These are phyloP conservation scores for Fusarium sp. DNA, from an alignment of 2,329 filamentous ascomycete species.

Conservation along the genomic window DNA sequence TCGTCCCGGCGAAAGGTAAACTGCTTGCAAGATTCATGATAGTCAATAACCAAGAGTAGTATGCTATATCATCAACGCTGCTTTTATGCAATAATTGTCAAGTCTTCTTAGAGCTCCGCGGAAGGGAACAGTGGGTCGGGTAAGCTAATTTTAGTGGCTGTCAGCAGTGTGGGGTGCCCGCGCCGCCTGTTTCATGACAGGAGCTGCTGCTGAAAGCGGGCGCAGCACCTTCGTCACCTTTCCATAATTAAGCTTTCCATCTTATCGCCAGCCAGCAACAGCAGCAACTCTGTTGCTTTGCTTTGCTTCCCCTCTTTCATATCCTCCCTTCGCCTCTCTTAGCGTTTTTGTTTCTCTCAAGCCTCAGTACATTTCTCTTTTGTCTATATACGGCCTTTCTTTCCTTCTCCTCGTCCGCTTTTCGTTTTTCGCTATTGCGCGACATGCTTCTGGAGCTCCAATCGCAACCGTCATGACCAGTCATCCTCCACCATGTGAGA, in stretches of 20 bases:
- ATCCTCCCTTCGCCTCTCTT: slow-evolving; percentile 7
- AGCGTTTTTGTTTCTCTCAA: slow-evolving; percentile 1
- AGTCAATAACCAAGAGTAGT: too few species aligned
- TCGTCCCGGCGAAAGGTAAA: rapidly evolving
- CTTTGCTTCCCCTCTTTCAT: slow-evolving; percentile 19
- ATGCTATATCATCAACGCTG: neutral
- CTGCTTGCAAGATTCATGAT: too few species aligned
- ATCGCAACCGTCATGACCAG: slow-evolving; percentile 46
- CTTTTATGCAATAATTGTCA: neutral
- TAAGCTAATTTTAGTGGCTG: slow-evolving; percentile 2
- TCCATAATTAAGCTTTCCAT: slow-evolving; percentile 29
- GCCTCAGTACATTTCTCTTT: neutral
- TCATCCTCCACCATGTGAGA: slow-evolving; percentile 44
- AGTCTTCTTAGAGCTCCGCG: neutral
- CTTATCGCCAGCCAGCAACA: slow-evolving; percentile 24
- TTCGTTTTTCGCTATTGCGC: slow-evolving; percentile 25
- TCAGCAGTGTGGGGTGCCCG: slow-evolving; percentile 24
- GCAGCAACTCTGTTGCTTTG: slow-evolving; percentile 16
- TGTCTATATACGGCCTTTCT: slow-evolving; percentile 6
- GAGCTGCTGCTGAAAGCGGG: slow-evolving; percentile 20
- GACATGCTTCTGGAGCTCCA: slow-evolving; percentile 39
- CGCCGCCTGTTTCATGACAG: slow-evolving; percentile 39
- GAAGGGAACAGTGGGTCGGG: slow-evolving; percentile 2
- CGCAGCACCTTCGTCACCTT: slow-evolving; percentile 11
- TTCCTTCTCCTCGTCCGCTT: slow-evolving; percentile 2